Conservation (phyloP, 495 filamentous ascomycete genomes). For the Tirmania nivea region DNA sequence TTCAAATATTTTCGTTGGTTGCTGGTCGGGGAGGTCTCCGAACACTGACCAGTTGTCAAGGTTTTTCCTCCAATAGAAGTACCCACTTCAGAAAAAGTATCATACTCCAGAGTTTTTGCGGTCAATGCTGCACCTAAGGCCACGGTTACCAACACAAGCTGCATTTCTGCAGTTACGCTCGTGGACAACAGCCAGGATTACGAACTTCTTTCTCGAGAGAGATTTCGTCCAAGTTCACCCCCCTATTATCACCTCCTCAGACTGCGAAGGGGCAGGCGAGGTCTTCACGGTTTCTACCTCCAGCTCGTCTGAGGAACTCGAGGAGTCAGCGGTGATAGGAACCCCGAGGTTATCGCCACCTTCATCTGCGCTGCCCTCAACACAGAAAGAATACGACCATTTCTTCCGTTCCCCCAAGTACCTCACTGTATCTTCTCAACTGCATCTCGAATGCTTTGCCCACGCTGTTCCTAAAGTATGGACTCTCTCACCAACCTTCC, state of each 20-base stretch:
- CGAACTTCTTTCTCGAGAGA: conserved; percentile 43
- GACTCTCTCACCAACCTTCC: conserved; percentile 82
- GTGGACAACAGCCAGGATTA: conserved; percentile 47
- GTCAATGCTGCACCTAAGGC: conserved; percentile 69
- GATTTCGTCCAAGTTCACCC: conserved; percentile 75
- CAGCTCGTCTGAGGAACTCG: conserved; percentile 8
- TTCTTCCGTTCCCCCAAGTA: conserved; percentile 90
- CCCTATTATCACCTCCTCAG: conserved; percentile 86
- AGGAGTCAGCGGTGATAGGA: conserved; percentile 10
- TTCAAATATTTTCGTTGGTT: too few relatives aligned
- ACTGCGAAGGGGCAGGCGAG: conserved; percentile 91
- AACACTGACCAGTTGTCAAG: conserved; percentile 1
- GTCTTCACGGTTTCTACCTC: conserved; percentile 52
- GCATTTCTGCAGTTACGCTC: conserved; percentile 68
- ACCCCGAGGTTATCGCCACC: background rate
- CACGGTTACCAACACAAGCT: conserved; percentile 62
- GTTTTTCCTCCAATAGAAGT: conserved; percentile 35
- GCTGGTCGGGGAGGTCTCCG: background rate
- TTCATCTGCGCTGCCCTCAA: conserved; percentile 1
- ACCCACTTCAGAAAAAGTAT: conserved; percentile 85
- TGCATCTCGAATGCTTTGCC: conserved; percentile 83
- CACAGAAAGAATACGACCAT: conserved; percentile 13
- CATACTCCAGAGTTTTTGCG: conserved; percentile 76
- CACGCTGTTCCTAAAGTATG: conserved; percentile 79
- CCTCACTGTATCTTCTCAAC: conserved; percentile 81